These are phyloP conservation scores for Leucocoprinus leucothites DNA, from an alignment of 768 basidiomycete genomes.

Conservation along the genomic window DNA sequence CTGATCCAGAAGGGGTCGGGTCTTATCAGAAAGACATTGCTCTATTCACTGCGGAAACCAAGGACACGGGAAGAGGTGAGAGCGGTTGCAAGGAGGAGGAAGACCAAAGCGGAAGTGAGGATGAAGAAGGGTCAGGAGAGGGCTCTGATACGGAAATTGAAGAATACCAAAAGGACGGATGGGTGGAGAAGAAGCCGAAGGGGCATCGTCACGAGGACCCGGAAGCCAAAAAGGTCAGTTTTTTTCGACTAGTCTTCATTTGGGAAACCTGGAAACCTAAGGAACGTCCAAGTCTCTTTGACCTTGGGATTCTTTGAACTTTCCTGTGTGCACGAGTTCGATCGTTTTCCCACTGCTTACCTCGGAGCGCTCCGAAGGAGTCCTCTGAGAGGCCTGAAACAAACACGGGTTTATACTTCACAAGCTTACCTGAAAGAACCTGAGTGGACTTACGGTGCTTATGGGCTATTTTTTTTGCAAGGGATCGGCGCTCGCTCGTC, in stretches of 20 bases:
- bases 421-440: too few species aligned
- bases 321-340: too few species aligned
- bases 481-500: constrained; percentile 2
- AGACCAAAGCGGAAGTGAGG: constrained; percentile 22
- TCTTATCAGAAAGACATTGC: constrained; percentile 12
- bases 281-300: not conserved
- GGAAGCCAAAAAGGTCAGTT: constrained; percentile 80
- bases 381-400: too few species aligned
- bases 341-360: too few species aligned
- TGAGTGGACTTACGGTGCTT: too few species aligned
- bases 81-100: constrained; percentile 5
- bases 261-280: not conserved
- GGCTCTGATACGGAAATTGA: constrained; percentile 33
- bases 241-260: constrained; percentile 9
- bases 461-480: not conserved
- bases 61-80: constrained; percentile 1
- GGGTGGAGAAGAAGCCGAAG: constrained; percentile 57
- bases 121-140: constrained; percentile 27
- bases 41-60: constrained; percentile 5
- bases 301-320: not conserved
- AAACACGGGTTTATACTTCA: too few species aligned
- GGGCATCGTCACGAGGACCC: constrained; percentile 94
- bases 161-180: constrained; percentile 34
- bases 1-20: constrained; percentile 10
- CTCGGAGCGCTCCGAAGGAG: too few species aligned